Evolutionary conservation across 352 stramenopile genomes (phyloP).

Genomic region (Globisporangium irregulare): DNA sequence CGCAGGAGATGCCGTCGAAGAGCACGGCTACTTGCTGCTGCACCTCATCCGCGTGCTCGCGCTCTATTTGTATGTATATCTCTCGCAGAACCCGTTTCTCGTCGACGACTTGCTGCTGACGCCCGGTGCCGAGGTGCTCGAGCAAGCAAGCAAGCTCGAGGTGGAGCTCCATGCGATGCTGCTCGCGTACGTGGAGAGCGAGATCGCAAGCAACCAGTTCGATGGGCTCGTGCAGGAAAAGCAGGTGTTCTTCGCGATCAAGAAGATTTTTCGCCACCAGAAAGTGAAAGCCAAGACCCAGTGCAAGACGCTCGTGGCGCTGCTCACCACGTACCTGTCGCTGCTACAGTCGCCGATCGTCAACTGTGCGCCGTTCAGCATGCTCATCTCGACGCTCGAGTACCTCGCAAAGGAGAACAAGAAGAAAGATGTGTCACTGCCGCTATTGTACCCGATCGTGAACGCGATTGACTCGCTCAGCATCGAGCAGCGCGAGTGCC

Average conservation of each 20-base stretch:
- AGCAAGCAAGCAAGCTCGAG: conserved; percentile 19
- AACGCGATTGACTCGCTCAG: conserved; percentile 66
- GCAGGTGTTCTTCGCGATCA: conserved; percentile 43
- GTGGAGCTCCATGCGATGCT: conserved; percentile 41
- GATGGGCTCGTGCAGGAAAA: conserved; percentile 60
- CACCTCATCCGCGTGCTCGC: conserved; percentile 63
- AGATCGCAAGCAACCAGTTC: conserved; percentile 60
- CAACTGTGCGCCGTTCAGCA: conserved; percentile 39
- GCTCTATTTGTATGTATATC: conserved; percentile 55
- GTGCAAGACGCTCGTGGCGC: conserved; percentile 33
- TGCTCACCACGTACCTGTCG: conserved; percentile 46
- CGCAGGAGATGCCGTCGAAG: conserved; percentile 15
- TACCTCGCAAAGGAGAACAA: conserved; percentile 41
- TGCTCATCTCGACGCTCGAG: conserved; percentile 61
- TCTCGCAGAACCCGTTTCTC: conserved; percentile 37
- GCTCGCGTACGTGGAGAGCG: conserved; percentile 36
- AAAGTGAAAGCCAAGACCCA: conserved; percentile 29
- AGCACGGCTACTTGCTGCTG: conserved; percentile 33
- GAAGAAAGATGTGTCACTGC: conserved; percentile 23
- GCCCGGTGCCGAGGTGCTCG: conserved; percentile 15
- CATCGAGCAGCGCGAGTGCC: conserved; percentile 69
- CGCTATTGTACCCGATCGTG: conserved; percentile 64
- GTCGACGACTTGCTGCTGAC: conserved; percentile 37
- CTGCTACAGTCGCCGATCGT: conserved; percentile 49
- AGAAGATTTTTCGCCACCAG: conserved; percentile 51